Base-by-base conservation (phyloP, 139 green algal genomes). In the Mesotaenium endlicherianum region DNA sequence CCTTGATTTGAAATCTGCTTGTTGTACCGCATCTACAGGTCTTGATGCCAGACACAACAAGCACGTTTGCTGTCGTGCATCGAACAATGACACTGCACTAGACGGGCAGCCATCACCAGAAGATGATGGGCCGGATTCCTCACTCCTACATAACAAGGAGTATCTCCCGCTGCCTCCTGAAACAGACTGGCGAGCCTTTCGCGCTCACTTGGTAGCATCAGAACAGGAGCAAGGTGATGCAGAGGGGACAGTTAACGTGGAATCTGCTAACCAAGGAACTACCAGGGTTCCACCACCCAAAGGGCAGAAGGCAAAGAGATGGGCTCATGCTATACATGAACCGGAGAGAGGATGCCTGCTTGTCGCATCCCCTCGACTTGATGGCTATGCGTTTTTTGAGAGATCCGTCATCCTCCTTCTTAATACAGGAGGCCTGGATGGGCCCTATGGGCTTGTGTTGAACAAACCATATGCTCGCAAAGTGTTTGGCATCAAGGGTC, bases 351-450 rank as follows among this genome's bases (percentile, higher is more conserved):
- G 80, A 5, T 86, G 80, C 53, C 41, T 86, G 14, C 45, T 86
- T 8, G 71, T 86, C 30, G 80, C 80, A 3, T 82, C 80, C 2
- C 72, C 86, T 72, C 44, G 45, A 20, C 45, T 86, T 16, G 39
- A 86, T 60, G 80, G 80, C 20, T 86, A 86, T 60, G 34, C 30
- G 2, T 83, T 86, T 47, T 86, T 86, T 8, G 42, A 86, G 31
- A 60, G 50, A 8, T 84, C 80, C 1, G 80, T 86, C 49, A 70
- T 86, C 17, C 80, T 86, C 14, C 17, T 86, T 8, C 71, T 86
- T 8, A 14, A n/a, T 30, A 20, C 31, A 1, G 80, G 50, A 0
- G 76, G 14, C 2, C 17, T 75, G n/a, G 80, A 86, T 36, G 70
- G 42, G 26, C 80, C 80, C 2, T 86, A 83, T 34, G 80, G 80